Conservation (phyloP, 2,329 filamentous ascomycete species). For the Fusarium secorum region DNA sequence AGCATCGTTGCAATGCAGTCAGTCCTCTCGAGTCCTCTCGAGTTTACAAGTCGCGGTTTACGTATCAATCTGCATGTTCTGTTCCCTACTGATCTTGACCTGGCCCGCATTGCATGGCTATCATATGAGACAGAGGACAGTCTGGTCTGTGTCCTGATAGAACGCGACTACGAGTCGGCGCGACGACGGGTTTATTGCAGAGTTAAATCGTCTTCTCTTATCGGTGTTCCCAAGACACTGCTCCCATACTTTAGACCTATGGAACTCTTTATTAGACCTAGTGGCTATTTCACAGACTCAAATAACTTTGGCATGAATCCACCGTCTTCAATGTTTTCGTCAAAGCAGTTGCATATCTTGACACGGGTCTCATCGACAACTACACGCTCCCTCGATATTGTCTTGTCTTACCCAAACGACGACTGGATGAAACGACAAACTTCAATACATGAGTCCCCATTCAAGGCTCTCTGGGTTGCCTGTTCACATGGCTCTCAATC, state of each 20-base stretch:
- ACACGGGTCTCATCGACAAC: background rate
- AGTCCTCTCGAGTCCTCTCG: background rate
- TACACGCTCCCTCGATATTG: background rate
- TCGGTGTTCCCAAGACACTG: background rate
- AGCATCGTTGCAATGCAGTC: background rate
- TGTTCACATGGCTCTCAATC: background rate
- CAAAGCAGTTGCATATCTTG: background rate
- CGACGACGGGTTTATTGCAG: background rate
- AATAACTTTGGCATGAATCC: background rate
- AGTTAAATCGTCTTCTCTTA: background rate
- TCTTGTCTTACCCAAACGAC: background rate
- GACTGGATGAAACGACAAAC: background rate
- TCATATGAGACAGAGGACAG: slow-evolving; percentile 3
- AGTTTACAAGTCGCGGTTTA: slow-evolving; percentile 5
- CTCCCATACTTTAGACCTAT: background rate
- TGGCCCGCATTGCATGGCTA: background rate
- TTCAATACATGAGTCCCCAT: background rate
- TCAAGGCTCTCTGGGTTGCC: slow-evolving; percentile 1
- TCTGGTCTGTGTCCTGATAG: slow-evolving; percentile 7
- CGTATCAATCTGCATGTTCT: slow-evolving; percentile 10
- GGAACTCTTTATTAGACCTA: background rate
- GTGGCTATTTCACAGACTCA: background rate
- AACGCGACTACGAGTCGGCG: background rate
- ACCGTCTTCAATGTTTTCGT: background rate
- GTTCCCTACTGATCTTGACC: background rate